Base-by-base conservation (phyloP, 352 stramenopile genomes). In the Nothophytophthora sp. region DNA sequence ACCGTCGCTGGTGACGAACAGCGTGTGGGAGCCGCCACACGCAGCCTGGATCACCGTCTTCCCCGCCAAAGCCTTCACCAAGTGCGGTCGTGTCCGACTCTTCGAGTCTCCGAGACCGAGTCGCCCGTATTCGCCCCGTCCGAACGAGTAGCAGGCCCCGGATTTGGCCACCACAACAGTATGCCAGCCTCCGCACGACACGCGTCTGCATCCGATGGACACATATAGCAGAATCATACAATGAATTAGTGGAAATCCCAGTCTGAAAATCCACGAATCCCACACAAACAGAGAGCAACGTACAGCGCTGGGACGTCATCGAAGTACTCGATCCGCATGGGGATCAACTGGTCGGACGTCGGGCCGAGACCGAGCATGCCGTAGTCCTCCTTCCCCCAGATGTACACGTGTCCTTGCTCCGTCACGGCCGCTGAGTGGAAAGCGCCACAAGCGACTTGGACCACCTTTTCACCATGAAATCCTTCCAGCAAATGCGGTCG, bases 351-450 rank as follows among this genome's bases (percentile, higher is more conserved):
- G 52, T 94, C 83, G 2, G 75, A 76, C 8, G 78, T 85, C 52
- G 93, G 82, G 7, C 86, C 85, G 19, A 88, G 57, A 16, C 83
- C 83, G 15, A 95, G 78, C 85, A 95, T 93, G 30, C 86, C 86
- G 46, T 92, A 91, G 62, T 96, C 86, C 43, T 94, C 83, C 65
- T 94, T 92, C 40, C 79, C 79, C 83, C 83, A 94, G 35, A 90
- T 86, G 72, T 81, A 94, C 7, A 94, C 73, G 13, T 53, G 52
- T 20, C 81, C 83, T 5, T 74, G 67, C 8, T 85, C 76, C 2
- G 79, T 92, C 39, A 94, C 73, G 37, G 80, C 83, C 16, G 83
- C 83, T 24, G 83, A 86, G 64, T 94, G 83, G 61, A 94, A 94
- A 9, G 83, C 83, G 23, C 83, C 83, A 10, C 81, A 91, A 18